Evolutionary conservation across 164 flowering plant genomes (phyloP), one percentile per base, ranked within the genome.

Genomic region (Kingdonia uniflora): DNA sequence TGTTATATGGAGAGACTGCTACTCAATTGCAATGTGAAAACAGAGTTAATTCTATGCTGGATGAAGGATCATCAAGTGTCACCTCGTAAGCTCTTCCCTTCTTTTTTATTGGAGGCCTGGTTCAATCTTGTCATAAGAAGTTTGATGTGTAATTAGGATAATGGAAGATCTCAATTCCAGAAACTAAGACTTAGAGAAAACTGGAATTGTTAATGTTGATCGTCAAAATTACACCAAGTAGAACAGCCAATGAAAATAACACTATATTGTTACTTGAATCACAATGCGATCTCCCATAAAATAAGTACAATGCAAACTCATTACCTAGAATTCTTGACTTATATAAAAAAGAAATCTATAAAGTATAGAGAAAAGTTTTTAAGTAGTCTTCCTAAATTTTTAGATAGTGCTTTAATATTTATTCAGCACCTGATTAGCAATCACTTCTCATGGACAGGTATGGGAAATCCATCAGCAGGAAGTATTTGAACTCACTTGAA

Each of bases 1-100:
- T 80, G 75, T 64, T 62, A 19, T 66, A 69, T 65, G 87, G 80
- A 45, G 80, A 74, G 63, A 61, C 61, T 49, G 58, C 59, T 49
- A 53, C 72, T 57, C 67, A 51, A 20, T 23, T 40, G 63, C 56
- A 45, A 5, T 19, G 50, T 45, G 64, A 56, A 42, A 8, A 57
- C 53, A 59, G 43, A 24, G 59, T 50, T 42, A n/a, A 44, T 51
- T 16, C 55, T 29, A n/a, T n/a, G n/a, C 44, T 21, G 22, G 64
- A 49, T 13, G 20, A 69, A 21, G 59, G 66, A 43, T 24, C 61
- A 55, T 53, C 46, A 42, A 20, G 16, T 57, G 53, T 17, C 44
- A n/a, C 2, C 4, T 4, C 8, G 81, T 76, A 66, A 72, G 68
- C 54, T 52, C 10, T 58, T 46, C 16, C 12, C 53, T 20, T 26